These are phyloP conservation scores for Spirogloea muscicola DNA, from an alignment of 139 green algal genomes.

Conservation along the genomic window DNA sequence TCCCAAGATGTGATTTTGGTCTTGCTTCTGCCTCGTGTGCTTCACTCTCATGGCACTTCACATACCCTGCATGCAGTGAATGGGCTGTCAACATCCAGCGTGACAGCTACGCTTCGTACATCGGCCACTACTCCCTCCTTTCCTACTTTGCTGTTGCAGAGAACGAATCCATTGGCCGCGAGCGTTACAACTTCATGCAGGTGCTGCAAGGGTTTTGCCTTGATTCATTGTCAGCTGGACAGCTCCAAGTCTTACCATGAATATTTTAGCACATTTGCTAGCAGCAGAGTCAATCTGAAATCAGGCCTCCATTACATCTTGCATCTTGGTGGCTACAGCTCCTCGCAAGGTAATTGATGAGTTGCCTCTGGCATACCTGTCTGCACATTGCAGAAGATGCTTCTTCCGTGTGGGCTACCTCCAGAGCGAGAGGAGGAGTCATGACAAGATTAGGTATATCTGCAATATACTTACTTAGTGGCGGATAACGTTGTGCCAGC, in stretches of 20 bases:
- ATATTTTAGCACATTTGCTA: no score
- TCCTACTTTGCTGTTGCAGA: conserved; percentile 88
- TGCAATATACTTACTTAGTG: no score
- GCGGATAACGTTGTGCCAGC: no score
- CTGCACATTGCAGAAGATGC: conserved; percentile 51
- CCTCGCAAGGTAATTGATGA: not conserved
- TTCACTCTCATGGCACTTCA: no score
- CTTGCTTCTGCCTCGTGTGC: no score
- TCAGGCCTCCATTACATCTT: not conserved
- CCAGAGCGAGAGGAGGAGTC: conserved; percentile 49
- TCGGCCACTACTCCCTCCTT: conserved; percentile 84
- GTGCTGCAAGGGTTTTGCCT: not conserved
- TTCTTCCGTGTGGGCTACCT: conserved; percentile 51
- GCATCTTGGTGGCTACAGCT: not conserved
- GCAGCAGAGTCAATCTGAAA: no score
- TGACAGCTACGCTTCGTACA: conserved; percentile 92
- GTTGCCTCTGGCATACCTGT: no score
- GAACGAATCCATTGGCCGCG: conserved; percentile 90
- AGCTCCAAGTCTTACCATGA: no score
- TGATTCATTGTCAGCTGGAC: no score
- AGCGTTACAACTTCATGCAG: conserved; percentile 81
- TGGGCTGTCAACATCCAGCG: conserved; percentile 96
- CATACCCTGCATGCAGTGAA: conserved; percentile 69
- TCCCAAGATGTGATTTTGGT: no score
- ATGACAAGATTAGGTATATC: no score